Conservation (phyloP, 768 basidiomycete genomes). For the Grammothele lineata region DNA sequence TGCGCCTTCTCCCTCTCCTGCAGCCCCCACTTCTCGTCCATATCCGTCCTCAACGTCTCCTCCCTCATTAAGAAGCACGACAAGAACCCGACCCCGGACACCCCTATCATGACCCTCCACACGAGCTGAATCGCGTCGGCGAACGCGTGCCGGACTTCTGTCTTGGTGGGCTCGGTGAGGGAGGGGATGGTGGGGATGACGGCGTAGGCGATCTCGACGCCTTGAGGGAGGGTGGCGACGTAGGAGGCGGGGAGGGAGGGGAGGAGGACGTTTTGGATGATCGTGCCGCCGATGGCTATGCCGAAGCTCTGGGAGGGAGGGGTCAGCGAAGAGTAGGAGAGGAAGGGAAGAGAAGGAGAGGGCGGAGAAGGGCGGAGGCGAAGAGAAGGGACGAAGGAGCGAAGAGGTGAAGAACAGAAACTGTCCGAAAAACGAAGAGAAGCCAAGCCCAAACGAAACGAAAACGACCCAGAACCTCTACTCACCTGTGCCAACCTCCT, state of each 20-base stretch:
- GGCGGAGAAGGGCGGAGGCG: too few relatives aligned
- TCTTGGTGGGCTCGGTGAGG: conserved; percentile 18
- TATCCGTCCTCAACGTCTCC: conserved; percentile 21
- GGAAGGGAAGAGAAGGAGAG: too few relatives aligned
- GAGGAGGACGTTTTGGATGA: conserved; percentile 34
- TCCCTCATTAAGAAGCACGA: conserved; percentile 23
- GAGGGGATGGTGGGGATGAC: conserved; percentile 26
- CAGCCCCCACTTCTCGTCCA: conserved; percentile 21
- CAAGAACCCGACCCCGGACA: conserved; percentile 27
- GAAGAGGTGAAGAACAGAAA: too few relatives aligned
- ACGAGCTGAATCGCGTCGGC: conserved; percentile 23
- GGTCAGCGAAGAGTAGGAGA: neutral
- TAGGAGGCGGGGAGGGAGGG: conserved; percentile 27
- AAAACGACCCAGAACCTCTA: neutral
- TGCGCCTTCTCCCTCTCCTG: too few relatives aligned
- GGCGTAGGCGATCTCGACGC: conserved; percentile 23
- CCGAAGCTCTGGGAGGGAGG: conserved; percentile 28
- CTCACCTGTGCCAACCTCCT: conserved; percentile 21
- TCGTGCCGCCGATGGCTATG: conserved; percentile 32
- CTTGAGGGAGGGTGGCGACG: conserved; percentile 21
- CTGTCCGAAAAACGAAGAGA: too few relatives aligned
- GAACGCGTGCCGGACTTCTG: conserved; percentile 27
- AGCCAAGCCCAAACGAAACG: too few relatives aligned
- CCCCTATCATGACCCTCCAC: conserved; percentile 29
- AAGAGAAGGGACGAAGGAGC: too few relatives aligned